Conservation (phyloP, 495 filamentous ascomycete genomes). For the Penicillium turbatum region DNA sequence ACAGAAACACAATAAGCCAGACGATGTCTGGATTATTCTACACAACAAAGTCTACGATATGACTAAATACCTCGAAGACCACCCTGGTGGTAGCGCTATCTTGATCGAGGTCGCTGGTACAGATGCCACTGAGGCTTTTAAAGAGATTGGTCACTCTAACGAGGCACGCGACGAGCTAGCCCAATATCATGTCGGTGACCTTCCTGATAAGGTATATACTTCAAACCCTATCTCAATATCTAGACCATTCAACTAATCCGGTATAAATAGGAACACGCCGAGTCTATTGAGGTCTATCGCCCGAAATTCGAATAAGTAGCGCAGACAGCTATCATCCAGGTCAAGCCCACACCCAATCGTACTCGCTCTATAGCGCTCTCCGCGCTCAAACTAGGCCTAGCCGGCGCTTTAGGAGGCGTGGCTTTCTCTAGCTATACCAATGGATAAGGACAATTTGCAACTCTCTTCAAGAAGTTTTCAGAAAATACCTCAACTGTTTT, state of each 20-base stretch:
- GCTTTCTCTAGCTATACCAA: conserved; percentile 9
- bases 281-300: conserved; percentile 20
- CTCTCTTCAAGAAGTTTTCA: conserved; percentile 1
- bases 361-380: neutral
- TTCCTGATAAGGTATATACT: conserved; percentile 13
- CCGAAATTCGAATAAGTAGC: conserved; percentile 21
- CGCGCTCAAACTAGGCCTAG: conserved; percentile 10
- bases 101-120: conserved; percentile 47
- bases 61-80: conserved; percentile 47
- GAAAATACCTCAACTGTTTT: neutral
- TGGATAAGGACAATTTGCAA: conserved; percentile 2
- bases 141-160: conserved; percentile 51
- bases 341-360: neutral
- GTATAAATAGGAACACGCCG: conserved; percentile 12
- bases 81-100: conserved; percentile 50
- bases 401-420: conserved; percentile 6
- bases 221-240: neutral
- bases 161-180: conserved; percentile 38
- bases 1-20: conserved; percentile 18
- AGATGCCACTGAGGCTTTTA: conserved; percentile 50
- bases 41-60: conserved; percentile 52
- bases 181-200: conserved; percentile 20
- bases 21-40: conserved; percentile 46
- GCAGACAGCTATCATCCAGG: conserved; percentile 15
- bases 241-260: neutral